Evolutionary conservation across 177 flowering plant species (phyloP).

Genomic region (Vitis hybrid): DNA sequence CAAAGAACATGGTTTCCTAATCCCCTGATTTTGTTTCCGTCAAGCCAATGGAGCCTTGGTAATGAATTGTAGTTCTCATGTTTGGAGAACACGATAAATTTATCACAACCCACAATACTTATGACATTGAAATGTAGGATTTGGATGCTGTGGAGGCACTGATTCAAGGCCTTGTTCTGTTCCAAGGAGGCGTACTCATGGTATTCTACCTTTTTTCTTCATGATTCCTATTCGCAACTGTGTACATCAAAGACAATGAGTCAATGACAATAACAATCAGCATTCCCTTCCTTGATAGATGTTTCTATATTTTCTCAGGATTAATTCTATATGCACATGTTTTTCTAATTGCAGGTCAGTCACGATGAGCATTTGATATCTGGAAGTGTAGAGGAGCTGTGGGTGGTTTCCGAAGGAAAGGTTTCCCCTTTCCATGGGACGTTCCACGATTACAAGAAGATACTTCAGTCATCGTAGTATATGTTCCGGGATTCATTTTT

Average conservation of each 20-base stretch:
- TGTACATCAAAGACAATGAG: no score
- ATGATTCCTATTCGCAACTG: neutral
- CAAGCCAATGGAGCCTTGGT: no score
- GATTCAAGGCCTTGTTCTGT: slow-evolving; percentile 95
- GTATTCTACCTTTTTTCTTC: slow-evolving; percentile 32
- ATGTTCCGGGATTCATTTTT: neutral
- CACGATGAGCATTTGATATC: slow-evolving; percentile 98
- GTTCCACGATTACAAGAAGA: slow-evolving; percentile 91
- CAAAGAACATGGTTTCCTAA: neutral
- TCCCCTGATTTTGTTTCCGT: neutral
- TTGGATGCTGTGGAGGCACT: slow-evolving; percentile 99
- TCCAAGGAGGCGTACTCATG: slow-evolving; percentile 99
- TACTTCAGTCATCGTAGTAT: slow-evolving; percentile 48
- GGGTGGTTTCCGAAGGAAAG: slow-evolving; percentile 87
- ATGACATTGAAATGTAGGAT: slow-evolving; percentile 49
- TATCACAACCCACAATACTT: no score
- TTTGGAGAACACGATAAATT: no score
- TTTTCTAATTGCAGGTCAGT: slow-evolving; percentile 66
- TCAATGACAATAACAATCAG: no score
- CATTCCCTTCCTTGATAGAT: neutral
- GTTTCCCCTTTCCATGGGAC: slow-evolving; percentile 74
- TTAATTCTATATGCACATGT: neutral
- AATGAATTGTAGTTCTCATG: no score
- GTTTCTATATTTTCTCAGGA: neutral
- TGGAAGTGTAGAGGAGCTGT: slow-evolving; percentile 92